These are phyloP conservation scores for Chenopodium suecicum DNA, from an alignment of 148 eudicot genomes.

Conservation along the genomic window DNA sequence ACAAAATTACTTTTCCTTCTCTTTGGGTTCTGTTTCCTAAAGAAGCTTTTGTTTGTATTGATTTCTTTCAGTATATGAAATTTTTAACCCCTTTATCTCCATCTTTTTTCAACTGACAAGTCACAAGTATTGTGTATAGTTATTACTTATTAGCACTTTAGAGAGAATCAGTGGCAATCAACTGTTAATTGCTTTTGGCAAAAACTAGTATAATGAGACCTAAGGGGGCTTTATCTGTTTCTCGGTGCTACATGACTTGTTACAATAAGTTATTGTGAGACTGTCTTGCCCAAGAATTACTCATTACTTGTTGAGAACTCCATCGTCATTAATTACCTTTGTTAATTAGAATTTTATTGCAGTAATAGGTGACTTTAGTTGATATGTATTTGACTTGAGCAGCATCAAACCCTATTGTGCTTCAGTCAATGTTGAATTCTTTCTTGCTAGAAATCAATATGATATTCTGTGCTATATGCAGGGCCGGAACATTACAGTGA, in stretches of 20 bases:
- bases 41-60: background rate
- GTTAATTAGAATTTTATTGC: background rate
- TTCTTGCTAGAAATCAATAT: background rate
- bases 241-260: background rate
- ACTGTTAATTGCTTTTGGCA: background rate
- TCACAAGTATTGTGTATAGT: background rate
- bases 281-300: background rate
- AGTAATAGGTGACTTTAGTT: background rate
- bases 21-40: background rate
- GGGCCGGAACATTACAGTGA: conserved; percentile 62
- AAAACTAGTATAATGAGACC: background rate
- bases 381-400: background rate
- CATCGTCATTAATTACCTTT: background rate
- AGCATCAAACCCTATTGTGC: background rate
- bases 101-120: background rate
- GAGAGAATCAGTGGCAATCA: background rate
- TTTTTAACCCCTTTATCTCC: background rate
- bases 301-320: background rate
- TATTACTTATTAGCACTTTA: background rate
- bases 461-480: conserved; percentile 26
- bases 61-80: background rate
- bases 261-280: background rate
- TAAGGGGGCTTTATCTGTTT: background rate
- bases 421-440: background rate
- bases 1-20: background rate